Evolutionary conservation across 345 rosid species (phyloP).

Genomic region (Eucalyptus coolabah): DNA sequence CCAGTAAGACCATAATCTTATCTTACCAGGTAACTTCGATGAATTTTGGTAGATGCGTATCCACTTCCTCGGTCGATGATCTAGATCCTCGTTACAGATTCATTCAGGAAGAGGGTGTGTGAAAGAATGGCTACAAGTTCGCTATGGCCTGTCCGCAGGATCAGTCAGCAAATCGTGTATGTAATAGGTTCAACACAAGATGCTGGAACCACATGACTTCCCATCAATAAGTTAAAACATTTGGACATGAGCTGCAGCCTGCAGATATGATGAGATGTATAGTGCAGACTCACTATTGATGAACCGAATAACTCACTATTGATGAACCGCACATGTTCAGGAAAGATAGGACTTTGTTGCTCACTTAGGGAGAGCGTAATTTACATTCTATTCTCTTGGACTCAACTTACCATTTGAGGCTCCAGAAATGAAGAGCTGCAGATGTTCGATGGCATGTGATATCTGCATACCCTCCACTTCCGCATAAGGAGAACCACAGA

Average conservation of each 20-base stretch:
- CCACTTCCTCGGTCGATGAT: neutral
- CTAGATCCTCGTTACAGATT: neutral
- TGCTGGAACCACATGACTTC: neutral
- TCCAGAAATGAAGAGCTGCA: neutral
- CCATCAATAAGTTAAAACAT: neutral
- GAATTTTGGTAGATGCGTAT: neutral
- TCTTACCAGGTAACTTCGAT: neutral
- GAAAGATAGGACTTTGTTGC: neutral
- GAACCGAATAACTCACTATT: too few relatives aligned
- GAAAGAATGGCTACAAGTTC: neutral
- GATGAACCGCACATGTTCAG: neutral
- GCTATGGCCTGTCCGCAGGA: neutral
- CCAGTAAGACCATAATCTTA: neutral
- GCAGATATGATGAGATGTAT: neutral
- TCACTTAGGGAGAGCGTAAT: neutral
- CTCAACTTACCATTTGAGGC: neutral
- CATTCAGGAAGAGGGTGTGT: neutral
- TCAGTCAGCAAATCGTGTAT: neutral
- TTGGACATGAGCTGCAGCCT: neutral
- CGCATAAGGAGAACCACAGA: constrained; percentile 84
- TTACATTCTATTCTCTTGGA: neutral
- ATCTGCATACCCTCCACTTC: constrained; percentile 18
- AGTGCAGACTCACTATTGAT: neutral
- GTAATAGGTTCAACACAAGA: neutral
- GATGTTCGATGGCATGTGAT: neutral